phyloP scores from a whole-genome alignment of 306 rosid species.

The Nissolia schottii region DNA sequence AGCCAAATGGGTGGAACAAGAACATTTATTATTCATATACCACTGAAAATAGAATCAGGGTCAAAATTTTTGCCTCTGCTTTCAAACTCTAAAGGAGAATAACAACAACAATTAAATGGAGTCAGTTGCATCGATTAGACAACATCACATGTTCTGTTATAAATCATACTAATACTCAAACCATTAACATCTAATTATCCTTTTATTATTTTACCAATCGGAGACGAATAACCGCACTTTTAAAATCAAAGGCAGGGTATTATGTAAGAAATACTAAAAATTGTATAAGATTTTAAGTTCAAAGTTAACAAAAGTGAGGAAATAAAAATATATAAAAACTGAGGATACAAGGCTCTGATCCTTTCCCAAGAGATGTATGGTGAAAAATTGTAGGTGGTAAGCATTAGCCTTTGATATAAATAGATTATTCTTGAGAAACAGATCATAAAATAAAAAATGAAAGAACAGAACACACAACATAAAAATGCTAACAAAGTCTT shows the following conservation, averaged over 20 bases:
- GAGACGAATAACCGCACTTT: too few relatives aligned
- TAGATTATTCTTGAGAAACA: not conserved
- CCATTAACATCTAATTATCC: too few relatives aligned
- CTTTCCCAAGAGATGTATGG: not conserved
- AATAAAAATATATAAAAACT: not conserved
- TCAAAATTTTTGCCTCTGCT: not conserved
- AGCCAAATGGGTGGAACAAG: not conserved
- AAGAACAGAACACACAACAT: not conserved
- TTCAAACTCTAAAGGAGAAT: not conserved
- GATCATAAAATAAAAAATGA: not conserved
- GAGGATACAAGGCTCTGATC: not conserved
- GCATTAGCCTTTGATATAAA: not conserved
- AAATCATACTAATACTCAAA: too few relatives aligned
- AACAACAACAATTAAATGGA: too few relatives aligned
- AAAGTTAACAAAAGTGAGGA: not conserved
- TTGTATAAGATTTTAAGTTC: not conserved
- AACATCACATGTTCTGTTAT: too few relatives aligned
- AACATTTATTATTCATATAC: not conserved
- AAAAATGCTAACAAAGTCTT: not conserved
- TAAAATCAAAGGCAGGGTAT: not conserved
- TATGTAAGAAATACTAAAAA: not conserved
- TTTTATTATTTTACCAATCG: too few relatives aligned
- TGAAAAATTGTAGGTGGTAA: not conserved
- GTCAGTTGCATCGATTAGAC: too few relatives aligned
- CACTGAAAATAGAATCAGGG: not conserved